Evolutionary conservation across 768 basidiomycete species (phyloP), one percentile per base, ranked within the genome.

Genomic region (Boletus subcaerulescens): DNA sequence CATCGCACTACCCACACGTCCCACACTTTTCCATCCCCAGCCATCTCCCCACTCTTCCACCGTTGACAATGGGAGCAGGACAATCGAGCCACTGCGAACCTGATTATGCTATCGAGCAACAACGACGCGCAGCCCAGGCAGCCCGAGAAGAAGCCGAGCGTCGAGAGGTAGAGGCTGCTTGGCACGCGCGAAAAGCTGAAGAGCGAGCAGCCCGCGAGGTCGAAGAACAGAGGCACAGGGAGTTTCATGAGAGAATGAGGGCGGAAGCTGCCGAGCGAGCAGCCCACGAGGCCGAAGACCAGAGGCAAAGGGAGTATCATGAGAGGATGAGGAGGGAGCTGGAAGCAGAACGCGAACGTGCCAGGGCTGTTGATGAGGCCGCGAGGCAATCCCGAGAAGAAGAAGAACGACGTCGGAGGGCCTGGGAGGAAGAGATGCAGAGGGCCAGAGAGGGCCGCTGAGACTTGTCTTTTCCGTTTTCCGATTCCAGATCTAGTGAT

Each of bases 61-160:
- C 18, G 7, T 11, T 29, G 20, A 44, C 53, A 15, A 71, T 71
- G 67, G 69, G 69, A 13, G 67, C 60, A 18, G 56, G 57, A 11
- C 60, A 64, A 17, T 69, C 68, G 11, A 61, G 39, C 22, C 62
- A 69, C 29, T 50, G 44, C 4, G 64, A 64, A 45, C 67, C 60
- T 1, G 55, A 62, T 9, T 66, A 31, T 9, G 62, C 64, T 32
- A 69, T 64, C 13, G 65, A 64, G 13, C 65, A 22, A 38, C 22
- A 56, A 33, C 61, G 56, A 48, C 53, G 26, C 3, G 58, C 47
- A 29, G 62, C 22, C 22, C 22, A 70, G 49, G 49, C 35, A 53
- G 58, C 59, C 8, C 65, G 58, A 29, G 67, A 69, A 31, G 58
- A 65, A 53, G 1, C 60, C n/a, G n/a, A 50, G 18, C 57, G 57